Conservation (phyloP, 805 yeast genomes). For the Yarrowia porcina region DNA sequence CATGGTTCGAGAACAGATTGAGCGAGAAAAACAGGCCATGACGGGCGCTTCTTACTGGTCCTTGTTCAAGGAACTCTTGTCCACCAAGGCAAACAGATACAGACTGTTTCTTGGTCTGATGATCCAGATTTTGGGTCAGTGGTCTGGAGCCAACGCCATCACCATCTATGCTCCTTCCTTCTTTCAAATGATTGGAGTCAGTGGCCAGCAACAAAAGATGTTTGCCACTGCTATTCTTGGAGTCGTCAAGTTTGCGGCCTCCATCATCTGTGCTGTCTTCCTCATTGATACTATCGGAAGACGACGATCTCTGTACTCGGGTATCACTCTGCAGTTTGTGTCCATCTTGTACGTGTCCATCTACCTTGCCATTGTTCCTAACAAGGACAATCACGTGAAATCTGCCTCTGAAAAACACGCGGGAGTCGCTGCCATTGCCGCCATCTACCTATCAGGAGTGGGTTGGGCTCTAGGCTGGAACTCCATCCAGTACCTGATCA, state of each 20-base stretch:
- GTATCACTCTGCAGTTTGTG: constrained; percentile 46
- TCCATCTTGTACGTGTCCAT: constrained; percentile 48
- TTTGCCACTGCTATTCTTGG: constrained; percentile 54
- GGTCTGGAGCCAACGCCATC: constrained; percentile 58
- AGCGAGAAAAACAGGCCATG: constrained; percentile 40
- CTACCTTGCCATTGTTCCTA: constrained; percentile 42
- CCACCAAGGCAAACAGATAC: constrained; percentile 39
- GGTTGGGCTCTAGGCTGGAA: constrained; percentile 64
- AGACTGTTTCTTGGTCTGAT: constrained; percentile 45
- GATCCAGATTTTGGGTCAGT: constrained; percentile 43
- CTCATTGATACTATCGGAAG: constrained; percentile 54
- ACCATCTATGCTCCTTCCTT: constrained; percentile 57
- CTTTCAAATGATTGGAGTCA: constrained; percentile 48
- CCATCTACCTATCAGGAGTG: constrained; percentile 49
- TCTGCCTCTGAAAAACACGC: constrained; percentile 41
- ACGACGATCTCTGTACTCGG: constrained; percentile 49
- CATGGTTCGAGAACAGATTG: constrained; percentile 50
- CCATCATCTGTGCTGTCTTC: constrained; percentile 52
- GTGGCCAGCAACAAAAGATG: constrained; percentile 41
- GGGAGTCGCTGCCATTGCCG: constrained; percentile 50
- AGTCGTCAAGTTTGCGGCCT: constrained; percentile 50
- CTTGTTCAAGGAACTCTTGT: constrained; percentile 42
- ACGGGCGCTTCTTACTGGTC: constrained; percentile 37
- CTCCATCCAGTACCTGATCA: constrained; percentile 52
- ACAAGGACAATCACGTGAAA: constrained; percentile 41